Conservation (phyloP, 495 filamentous ascomycete genomes). For the Penicillium pulvis region DNA sequence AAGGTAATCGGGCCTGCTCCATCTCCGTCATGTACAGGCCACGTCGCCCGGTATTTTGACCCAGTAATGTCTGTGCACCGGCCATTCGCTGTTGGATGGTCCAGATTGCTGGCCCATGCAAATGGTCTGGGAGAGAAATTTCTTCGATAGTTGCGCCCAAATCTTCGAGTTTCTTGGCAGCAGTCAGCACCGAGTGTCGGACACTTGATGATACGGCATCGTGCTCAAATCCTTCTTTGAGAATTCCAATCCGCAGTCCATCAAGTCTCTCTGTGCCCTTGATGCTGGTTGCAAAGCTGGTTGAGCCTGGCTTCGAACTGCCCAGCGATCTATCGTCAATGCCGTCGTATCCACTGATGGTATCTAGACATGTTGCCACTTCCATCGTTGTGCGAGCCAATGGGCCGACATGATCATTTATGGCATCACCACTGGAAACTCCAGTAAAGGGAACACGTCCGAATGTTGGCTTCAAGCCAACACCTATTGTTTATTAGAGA, state of each 20-base stretch:
- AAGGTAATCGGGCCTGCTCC: constrained; percentile 31
- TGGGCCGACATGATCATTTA: constrained; percentile 50
- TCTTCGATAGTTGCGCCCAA: constrained; percentile 55
- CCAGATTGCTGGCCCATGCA: constrained; percentile 51
- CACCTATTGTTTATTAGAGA: constrained; percentile 26
- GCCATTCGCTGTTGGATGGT: constrained; percentile 48
- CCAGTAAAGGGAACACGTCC: constrained; percentile 56
- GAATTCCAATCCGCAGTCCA: constrained; percentile 55
- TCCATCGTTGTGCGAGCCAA: constrained; percentile 54
- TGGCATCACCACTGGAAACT: constrained; percentile 46
- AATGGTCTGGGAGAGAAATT: constrained; percentile 55
- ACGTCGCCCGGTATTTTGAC: constrained; percentile 41
- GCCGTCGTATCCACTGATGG: constrained; percentile 56
- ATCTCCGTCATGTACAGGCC: constrained; percentile 45
- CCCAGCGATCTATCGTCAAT: constrained; percentile 57
- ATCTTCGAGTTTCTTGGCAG: constrained; percentile 46
- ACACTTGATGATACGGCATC: constrained; percentile 45
- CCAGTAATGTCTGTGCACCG: constrained; percentile 42
- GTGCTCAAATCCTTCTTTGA: constrained; percentile 52
- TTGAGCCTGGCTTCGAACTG: constrained; percentile 47
- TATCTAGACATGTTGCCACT: constrained; percentile 51
- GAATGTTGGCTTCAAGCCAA: constrained; percentile 53
- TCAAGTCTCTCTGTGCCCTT: constrained; percentile 34
- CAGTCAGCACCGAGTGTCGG: constrained; percentile 40
- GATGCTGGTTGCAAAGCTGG: constrained; percentile 40